Evolutionary conservation across 2,329 filamentous ascomycete species (phyloP), one percentile per base, ranked within the genome.

Genomic region (Metarhizium humberi): DNA sequence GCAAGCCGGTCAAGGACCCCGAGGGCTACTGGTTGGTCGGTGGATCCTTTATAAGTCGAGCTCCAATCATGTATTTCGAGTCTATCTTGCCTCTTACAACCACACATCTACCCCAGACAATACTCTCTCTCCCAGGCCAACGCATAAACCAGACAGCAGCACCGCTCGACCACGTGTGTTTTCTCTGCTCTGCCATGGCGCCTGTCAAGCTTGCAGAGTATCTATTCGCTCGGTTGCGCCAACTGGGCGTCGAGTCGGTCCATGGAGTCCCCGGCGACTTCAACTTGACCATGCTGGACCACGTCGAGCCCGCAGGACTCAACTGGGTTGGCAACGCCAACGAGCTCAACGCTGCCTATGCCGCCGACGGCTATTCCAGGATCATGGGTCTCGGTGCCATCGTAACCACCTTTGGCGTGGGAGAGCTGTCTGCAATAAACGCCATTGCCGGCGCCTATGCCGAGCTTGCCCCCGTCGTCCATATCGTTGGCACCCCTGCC

Each of bases 371-470:
- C 2, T 84, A 84, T 59, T 74, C 77, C 3, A 69, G 80, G 13
- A 72, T 80, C 56, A 80, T 80, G 58, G 76, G 77, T 6, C 66
- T 78, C 6, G 68, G 69, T 6, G 73, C 72, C 40, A 62, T 82
- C 7, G 69, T 84, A 36, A 85, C 82, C 1, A 83, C 81, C 0
- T 82, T 82, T 61, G 82, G 81, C 4, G 81, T 85, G 1, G 82
- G 81, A 8, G 76, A 78, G 58, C 67, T 77, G 7, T 82, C 79
- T 3, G 79, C 80, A 6, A 73, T 83, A 62, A 83, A 84, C 61
- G 80, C 77, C 40, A 75, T 82, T 59, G 80, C 79, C 2, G 81
- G 81, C 1, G 77, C 80, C 3, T 83, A 78, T 62, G 74, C 79
- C 10, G 81, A 84, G 66, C 72, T 73, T 34, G 78, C 78, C 0